Base-by-base conservation (phyloP, 1,139 yeast species). In the Blastobotrys arbuscula region DNA sequence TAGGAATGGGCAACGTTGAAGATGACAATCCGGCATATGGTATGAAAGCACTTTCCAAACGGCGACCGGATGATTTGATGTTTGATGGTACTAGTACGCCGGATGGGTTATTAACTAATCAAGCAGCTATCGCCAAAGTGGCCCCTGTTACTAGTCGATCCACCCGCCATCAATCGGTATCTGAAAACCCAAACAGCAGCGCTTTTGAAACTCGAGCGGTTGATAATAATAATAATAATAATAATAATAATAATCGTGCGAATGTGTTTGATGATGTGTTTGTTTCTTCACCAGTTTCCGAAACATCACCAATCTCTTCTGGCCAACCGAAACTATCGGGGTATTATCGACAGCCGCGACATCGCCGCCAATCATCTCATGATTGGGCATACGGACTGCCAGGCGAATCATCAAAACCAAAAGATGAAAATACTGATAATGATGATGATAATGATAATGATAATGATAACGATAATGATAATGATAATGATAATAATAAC, bases 291-390 rank as follows among this genome's bases (percentile, higher is more conserved):
- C 60, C 60, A 1, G 49, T 55, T 3, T 53, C 57, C 2, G 59
- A 57, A 16, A 24, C 50, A 20, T 50, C 59, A 16, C 57, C 58
- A 13, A 23, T 48, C 7, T 40, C 48, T 38, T 12, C 40, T 28
- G 28, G 28, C 41, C 38, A 41, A 44, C 18, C 15, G 6, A 20
- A 39, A n/a, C 31, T 30, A 5, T 24, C 50, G 0, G 59, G 56
- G 4, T 61, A 58, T 46, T 61, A 61, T 45, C 52, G 65, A n/a
- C 55, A 58, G 37, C 65, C 65, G 0, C 52, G 64, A 10, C 48
- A 45, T 21, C 48, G 61, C 24, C 52, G 63, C 2, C 56, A 53
- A 19, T 54, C 58, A 43, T 58, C 63, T 15, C 59, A 55, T 31
- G 64, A 61, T 41, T 57, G 62, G 63, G 56, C 54, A 15, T 50